Evolutionary conservation across 2,329 filamentous ascomycete species (phyloP), one percentile per base, ranked within the genome.

Genomic region (Aspergillus uvarum): DNA sequence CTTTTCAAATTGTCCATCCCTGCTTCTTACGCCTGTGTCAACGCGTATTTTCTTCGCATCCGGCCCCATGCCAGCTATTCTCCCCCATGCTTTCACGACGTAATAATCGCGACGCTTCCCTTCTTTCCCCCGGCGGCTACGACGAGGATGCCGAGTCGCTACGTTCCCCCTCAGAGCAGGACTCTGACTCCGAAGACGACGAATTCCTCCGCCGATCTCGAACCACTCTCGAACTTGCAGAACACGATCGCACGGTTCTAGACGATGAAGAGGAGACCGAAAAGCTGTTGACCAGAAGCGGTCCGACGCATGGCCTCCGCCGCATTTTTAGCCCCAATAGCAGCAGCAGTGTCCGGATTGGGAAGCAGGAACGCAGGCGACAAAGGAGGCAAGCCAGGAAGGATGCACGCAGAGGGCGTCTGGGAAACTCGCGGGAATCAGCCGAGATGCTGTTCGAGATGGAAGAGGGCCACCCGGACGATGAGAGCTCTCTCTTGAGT

Each of bases 361-460:
- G 83, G 10, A 76, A 78, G 26, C 68, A 74, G 64, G 82, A 85
- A 66, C 85, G 83, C 67, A 80, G 83, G 63, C 74, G 74, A 58
- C 75, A 74, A 51, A 78, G 85, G 51, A 81, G 81, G 59, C 75
- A 79, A 47, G 79, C 84, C 70, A 69, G 70, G 59, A 69, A 70
- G 62, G 64, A 62, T 56, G 69, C 67, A 38, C 66, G 67, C 53
- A 78, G 65, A 78, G 80, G 68, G 86, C 85, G 70, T 42, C 68
- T 81, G 78, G 77, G 81, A 82, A 63, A 80, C 76, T 64, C 73
- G 84, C 70, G 75, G 82, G 89, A 91, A 71, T 86, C 91, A 65
- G 88, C 89, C 42, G 85, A 88, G 74, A 80, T 96, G 69, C 91
- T 96, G 88, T 93, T 91, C 74, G 90, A 95, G 77, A 91, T 94